These are phyloP conservation scores for Talaromyces stipitatus DNA, from an alignment of 495 filamentous ascomycete species.

Conservation along the genomic window DNA sequence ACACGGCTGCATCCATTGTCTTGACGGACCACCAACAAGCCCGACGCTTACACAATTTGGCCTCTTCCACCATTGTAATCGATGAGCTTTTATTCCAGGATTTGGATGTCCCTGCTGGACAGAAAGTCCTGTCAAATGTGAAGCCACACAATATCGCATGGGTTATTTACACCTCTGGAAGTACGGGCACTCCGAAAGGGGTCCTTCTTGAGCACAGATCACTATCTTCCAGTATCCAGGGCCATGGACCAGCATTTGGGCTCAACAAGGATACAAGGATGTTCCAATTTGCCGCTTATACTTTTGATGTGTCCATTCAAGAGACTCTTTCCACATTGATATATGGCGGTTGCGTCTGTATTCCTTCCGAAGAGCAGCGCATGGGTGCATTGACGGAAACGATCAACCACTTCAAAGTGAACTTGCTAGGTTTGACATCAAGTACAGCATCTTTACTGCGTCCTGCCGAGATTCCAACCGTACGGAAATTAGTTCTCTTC, in stretches of 20 bases:
- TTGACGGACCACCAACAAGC: conserved; percentile 21
- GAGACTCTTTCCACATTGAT: conserved; percentile 16
- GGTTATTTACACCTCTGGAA: conserved; percentile 69
- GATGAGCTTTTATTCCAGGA: conserved; percentile 23
- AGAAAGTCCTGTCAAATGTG: background rate
- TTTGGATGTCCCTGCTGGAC: conserved; percentile 20
- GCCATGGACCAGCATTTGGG: conserved; percentile 59
- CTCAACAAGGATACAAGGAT: conserved; percentile 23
- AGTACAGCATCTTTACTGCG: conserved; percentile 21
- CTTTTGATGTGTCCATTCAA: conserved; percentile 14
- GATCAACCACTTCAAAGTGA: conserved; percentile 8
- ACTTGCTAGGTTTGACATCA: conserved; percentile 11
- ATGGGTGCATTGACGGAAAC: conserved; percentile 1
- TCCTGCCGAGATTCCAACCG: conserved; percentile 24
- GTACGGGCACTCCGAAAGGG: conserved; percentile 73
- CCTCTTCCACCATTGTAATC: conserved; percentile 10
- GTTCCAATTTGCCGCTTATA: conserved; percentile 16
- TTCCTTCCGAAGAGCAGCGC: conserved; percentile 17
- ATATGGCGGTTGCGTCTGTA: conserved; percentile 18
- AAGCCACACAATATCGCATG: conserved; percentile 8
- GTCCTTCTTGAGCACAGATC: conserved; percentile 66
- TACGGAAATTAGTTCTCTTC: conserved; percentile 23
- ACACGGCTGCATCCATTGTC: conserved; percentile 33
- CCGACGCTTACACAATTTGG: conserved; percentile 10
- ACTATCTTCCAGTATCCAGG: conserved; percentile 66